phyloP scores from a whole-genome alignment of 2,329 filamentous ascomycete genomes.

The Mariannaea sp. region DNA sequence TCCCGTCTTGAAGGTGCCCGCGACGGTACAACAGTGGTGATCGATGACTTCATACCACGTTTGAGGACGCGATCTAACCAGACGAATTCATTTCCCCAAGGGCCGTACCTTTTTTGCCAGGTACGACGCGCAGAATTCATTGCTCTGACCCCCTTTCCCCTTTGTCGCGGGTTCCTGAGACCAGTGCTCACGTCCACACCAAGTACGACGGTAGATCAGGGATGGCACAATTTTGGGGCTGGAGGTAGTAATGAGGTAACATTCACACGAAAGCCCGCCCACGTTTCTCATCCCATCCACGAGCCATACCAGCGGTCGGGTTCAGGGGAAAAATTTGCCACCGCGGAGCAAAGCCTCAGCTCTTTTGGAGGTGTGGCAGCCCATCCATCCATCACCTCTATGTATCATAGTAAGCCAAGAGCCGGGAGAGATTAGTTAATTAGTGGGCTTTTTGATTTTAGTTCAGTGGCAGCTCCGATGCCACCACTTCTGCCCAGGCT shows the following conservation, averaged over 20 bases:
- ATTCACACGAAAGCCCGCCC: conserved; percentile 8
- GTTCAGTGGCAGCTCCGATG: too few species aligned
- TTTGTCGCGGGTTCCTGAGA: conserved; percentile 18
- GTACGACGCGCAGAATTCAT: neutral
- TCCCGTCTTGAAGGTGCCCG: conserved; percentile 4
- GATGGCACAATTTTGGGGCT: conserved; percentile 6
- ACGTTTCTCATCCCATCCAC: conserved; percentile 16
- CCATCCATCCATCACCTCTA: too few species aligned
- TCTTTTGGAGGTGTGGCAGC: conserved; percentile 10
- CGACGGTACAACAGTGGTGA: too few species aligned
- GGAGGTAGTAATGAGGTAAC: conserved; percentile 18
- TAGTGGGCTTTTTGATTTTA: too few species aligned
- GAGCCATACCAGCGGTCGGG: conserved; percentile 14
- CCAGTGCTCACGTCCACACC: conserved; percentile 2
- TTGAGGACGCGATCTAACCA: too few species aligned
- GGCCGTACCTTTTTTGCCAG: too few species aligned
- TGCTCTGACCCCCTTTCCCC: neutral
- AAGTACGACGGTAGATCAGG: conserved; percentile 10
- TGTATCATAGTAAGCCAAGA: too few species aligned
- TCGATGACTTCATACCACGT: too few species aligned
- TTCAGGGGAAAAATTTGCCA: conserved; percentile 23
- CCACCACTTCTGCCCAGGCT: too few species aligned
- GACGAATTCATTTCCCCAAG: too few species aligned
- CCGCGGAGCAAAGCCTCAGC: conserved; percentile 2
- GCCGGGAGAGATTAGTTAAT: too few species aligned